phyloP scores from a whole-genome alignment of 345 rosid genomes.

The Dipteronia sinensis region DNA sequence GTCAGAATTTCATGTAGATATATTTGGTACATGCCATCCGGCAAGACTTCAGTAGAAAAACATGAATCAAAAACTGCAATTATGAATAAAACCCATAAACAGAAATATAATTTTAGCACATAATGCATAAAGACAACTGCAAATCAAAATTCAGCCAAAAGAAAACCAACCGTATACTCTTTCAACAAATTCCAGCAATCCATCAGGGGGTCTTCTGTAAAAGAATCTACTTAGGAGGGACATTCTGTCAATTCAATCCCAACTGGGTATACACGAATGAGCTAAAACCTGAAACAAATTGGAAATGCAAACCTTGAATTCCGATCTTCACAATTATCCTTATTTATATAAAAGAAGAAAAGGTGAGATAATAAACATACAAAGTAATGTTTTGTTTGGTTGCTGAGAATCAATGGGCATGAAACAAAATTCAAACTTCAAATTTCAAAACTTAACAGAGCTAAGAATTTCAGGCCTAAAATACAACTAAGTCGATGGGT shows the following conservation, averaged over 20 bases:
- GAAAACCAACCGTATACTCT: conserved; percentile 79
- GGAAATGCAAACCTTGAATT: background rate
- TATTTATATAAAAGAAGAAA: no score
- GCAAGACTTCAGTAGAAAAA: conserved; percentile 86
- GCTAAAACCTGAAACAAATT: conserved; percentile 22
- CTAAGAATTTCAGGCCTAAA: background rate
- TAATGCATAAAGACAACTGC: background rate
- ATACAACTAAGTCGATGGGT: background rate
- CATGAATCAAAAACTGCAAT: conserved; percentile 93
- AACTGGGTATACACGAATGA: conserved; percentile 10
- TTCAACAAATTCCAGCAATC: conserved; percentile 91
- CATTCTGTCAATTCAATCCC: conserved; percentile 44
- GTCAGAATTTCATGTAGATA: conserved; percentile 72
- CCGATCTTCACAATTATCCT: background rate
- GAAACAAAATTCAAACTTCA: background rate
- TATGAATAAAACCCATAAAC: conserved; percentile 10
- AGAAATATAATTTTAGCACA: background rate
- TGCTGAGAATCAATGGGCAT: background rate
- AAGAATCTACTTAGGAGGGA: conserved; percentile 89
- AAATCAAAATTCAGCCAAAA: background rate
- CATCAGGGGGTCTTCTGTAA: conserved; percentile 93
- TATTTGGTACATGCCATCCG: conserved; percentile 61
- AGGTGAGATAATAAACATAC: background rate
- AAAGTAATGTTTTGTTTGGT: background rate
- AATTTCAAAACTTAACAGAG: background rate